Conservation (phyloP, 495 filamentous ascomycete species). For the Penicillium cinerascens region DNA sequence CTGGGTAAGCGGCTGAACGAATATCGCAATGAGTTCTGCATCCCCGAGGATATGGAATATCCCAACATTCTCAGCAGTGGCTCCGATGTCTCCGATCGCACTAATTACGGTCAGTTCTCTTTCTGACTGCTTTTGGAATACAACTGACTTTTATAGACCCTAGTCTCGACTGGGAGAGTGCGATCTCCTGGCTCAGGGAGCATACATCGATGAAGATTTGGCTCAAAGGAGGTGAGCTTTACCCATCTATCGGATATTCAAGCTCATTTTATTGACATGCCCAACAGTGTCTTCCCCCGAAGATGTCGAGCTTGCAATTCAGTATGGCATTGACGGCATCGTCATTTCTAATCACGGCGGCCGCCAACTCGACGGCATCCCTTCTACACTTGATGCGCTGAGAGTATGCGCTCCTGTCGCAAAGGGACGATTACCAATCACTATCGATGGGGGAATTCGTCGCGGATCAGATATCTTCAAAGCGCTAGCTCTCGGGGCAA, state of each 20-base stretch:
- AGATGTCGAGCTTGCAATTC: constrained; percentile 76
- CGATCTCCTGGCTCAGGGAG: constrained; percentile 80
- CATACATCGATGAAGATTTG: constrained; percentile 91
- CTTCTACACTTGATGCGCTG: constrained; percentile 78
- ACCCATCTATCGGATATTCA: not conserved
- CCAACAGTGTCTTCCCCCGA: constrained; percentile 61
- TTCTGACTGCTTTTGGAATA: not conserved
- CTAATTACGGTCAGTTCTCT: constrained; percentile 27
- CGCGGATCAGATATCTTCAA: constrained; percentile 92
- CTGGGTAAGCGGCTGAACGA: constrained; percentile 57
- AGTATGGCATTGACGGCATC: constrained; percentile 75
- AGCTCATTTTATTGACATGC: not conserved
- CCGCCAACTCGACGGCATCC: constrained; percentile 83
- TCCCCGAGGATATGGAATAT: constrained; percentile 34
- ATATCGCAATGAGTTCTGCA: constrained; percentile 41
- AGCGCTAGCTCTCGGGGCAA: constrained; percentile 84
- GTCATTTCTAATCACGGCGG: constrained; percentile 93
- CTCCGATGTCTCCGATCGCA: constrained; percentile 25
- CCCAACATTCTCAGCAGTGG: constrained; percentile 34
- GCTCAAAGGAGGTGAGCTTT: constrained; percentile 66
- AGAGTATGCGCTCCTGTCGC: constrained; percentile 85
- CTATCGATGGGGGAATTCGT: constrained; percentile 81
- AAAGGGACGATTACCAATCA: constrained; percentile 74
- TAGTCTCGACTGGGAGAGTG: constrained; percentile 68
- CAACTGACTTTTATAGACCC: constrained; percentile 68